Base-by-base conservation (phyloP, 148 eudicot genomes). In the Beta vulgaris region DNA sequence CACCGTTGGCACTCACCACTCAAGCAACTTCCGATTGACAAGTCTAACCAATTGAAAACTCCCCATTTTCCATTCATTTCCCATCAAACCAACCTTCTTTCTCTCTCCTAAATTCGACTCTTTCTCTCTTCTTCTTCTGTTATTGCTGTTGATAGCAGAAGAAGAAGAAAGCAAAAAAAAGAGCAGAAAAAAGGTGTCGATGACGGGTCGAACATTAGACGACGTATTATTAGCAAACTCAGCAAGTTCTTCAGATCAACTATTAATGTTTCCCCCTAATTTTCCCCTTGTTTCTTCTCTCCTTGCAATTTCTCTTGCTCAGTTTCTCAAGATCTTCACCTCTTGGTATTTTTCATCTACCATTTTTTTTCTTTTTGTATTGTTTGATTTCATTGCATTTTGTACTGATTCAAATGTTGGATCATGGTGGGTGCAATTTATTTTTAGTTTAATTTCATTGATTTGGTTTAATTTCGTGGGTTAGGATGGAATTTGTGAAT, bases 271-370 rank as follows among this genome's bases (percentile, higher is more conserved):
- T 1, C 84, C 89, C 4, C 76, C 83, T 46, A 85, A 88, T 69
- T 74, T 85, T 28, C 84, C 92, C 36, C 84, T 88, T 58, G 53
- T 88, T 55, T 79, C 87, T 40, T 86, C 92, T 37, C 72, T 88
- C 31, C 81, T 88, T 74, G 86, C 92, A 15, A 77, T 84, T 40
- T 79, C 86, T 31, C 69, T 86, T 54, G 92, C 89, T 72, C 89
- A 88, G 69, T 86, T 88, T 48, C 87, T 85, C 75, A 88, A 86
- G 79, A 83, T 86, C 74, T 88, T 88, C 76, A 86, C 89, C 68
- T 40, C 85, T 40, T 86, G 88, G 88, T 85, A 86, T 6, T 23
- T 19, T 43, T 1, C n/a, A 10, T 36, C 15, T 61, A 13, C 14
- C 44, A 39, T 28, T 44, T 31, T 61, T 21, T 54, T 61, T 69